Base-by-base conservation (phyloP, 495 filamentous ascomycete genomes). In the Hypoxylon rickii region DNA sequence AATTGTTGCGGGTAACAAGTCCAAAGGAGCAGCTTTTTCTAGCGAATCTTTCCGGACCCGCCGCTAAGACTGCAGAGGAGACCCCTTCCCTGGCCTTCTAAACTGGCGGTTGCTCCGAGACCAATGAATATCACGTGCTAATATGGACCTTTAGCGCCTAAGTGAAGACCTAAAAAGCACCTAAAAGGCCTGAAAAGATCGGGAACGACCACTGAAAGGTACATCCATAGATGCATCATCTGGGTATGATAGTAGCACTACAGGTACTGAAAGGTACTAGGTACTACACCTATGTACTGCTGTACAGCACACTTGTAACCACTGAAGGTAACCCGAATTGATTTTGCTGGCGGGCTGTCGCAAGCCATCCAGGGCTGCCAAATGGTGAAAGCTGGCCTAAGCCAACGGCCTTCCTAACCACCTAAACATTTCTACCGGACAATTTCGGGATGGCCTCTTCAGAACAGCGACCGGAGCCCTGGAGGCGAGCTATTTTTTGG, bases 71-170 rank as follows among this genome's bases (percentile, higher is more conserved):
- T 49, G 52, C 52, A 68, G 56, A 62, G 57, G 66, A 57, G 64
- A 59, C 58, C 70, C 68, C 62, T 65, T 68, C 70, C 70, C 68
- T 72, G 68, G 65, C 66, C 65, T 72, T 71, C 60, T 55, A 73
- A 75, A 66, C 70, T 68, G 55, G 55, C 66, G 55, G 65, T 67
- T 64, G 55, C 55, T 55, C 61, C 61, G 55, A 60, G 46, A 64
- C 55, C 61, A 59, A 45, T 59, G 13, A 19, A 26, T 44, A 19
- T 60, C 61, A 64, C 55, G 61, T 64, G 61, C 10, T 57, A 44
- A 36, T 40, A 40, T 63, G 59, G 59, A 36, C 19, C 37, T 32
- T n/a, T n/a, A n/a, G n/a, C n/a, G n/a, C n/a, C n/a, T n/a, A n/a
- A n/a, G n/a, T n/a, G n/a, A 21, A 12, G 36, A 24, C 34, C 34